phyloP scores from a whole-genome alignment of 2,329 filamentous ascomycete genomes.

The Neofusicoccum sp. region DNA sequence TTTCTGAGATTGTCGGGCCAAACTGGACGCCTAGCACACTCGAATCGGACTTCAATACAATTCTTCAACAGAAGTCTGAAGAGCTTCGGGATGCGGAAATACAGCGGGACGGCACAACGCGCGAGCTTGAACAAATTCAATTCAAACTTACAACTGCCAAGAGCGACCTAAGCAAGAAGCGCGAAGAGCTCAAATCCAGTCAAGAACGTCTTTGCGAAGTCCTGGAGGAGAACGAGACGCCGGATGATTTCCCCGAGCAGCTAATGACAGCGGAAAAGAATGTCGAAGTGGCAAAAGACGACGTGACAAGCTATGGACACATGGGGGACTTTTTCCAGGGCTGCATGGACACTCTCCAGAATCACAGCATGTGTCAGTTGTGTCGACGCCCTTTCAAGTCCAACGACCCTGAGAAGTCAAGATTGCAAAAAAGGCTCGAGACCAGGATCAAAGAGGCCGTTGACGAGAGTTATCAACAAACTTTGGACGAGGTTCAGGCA shows the following conservation, averaged over 20 bases:
- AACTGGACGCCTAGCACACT: slow-evolving; percentile 70
- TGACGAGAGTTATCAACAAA: slow-evolving; percentile 58
- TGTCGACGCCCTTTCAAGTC: slow-evolving; percentile 68
- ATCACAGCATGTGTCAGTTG: slow-evolving; percentile 71
- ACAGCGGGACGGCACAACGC: slow-evolving; percentile 66
- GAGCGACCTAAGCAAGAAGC: slow-evolving; percentile 63
- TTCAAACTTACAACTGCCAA: slow-evolving; percentile 66
- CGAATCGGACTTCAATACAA: slow-evolving; percentile 67
- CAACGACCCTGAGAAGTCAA: slow-evolving; percentile 58
- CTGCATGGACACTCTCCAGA: slow-evolving; percentile 64
- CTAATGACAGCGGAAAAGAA: slow-evolving; percentile 52
- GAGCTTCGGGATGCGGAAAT: slow-evolving; percentile 64
- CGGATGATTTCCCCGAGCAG: slow-evolving; percentile 49
- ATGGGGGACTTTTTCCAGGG: slow-evolving; percentile 69
- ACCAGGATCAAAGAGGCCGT: slow-evolving; percentile 49
- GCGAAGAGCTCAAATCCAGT: slow-evolving; percentile 60
- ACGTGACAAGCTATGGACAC: slow-evolving; percentile 67
- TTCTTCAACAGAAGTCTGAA: slow-evolving; percentile 57
- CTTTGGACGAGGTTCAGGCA: slow-evolving; percentile 60
- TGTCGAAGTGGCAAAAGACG: slow-evolving; percentile 56
- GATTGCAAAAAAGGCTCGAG: slow-evolving; percentile 65
- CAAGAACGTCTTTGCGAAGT: slow-evolving; percentile 57
- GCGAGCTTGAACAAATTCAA: slow-evolving; percentile 74
- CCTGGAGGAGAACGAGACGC: slow-evolving; percentile 30
- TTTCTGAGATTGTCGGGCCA: slow-evolving; percentile 62